Base-by-base conservation (phyloP, 108 stramenopile genomes). In the Skeletonema potamos region DNA sequence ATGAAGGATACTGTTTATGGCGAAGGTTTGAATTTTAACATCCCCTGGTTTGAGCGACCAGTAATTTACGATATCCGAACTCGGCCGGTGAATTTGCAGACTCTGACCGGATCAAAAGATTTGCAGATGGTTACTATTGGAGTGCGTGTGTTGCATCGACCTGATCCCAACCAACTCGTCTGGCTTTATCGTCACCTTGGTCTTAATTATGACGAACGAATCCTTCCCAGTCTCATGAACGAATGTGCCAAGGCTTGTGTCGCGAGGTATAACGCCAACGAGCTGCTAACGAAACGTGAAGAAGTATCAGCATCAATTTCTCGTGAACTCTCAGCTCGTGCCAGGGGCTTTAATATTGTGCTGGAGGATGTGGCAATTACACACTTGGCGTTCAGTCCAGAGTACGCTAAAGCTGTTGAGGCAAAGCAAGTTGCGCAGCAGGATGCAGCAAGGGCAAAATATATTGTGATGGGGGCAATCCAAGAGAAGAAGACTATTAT, bases 391-490 rank as follows among this genome's bases (percentile, higher is more conserved):
- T 99, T 99, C 90, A 96, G 94, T 70, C 88, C 95, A 39, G 99
- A 99, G 83, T 99, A 99, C 82, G 97, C 97, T 24, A 87, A 87
- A 34, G 99, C 99, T 34, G 98, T 99, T 20, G 99, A 99, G 87
- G 95, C 96, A 34, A 99, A 99, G 91, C 99, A 99, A 82, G 99
- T 98, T 67, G 89, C 99, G 32, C 98, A 99, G 81, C 99, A 99
- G 87, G 99, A 99, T 57, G 98, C 98, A 22, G 98, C 98, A 73
- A 89, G 98, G 43, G 97, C 98, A 56, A 96, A 97, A 77, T 99
- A 98, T 84, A 83, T 98, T 68, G 99, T 99, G 26, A 78, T 97
- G 73, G 96, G 97, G 73, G 99, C 99, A 8, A 68, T 84, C 12
- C 98, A 99, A 78, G 98, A 99, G 82, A 99, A 97, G 92, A 82